These are phyloP conservation scores for Typha latifolia DNA, from an alignment of 176 grass and related monocot genomes.

Conservation along the genomic window DNA sequence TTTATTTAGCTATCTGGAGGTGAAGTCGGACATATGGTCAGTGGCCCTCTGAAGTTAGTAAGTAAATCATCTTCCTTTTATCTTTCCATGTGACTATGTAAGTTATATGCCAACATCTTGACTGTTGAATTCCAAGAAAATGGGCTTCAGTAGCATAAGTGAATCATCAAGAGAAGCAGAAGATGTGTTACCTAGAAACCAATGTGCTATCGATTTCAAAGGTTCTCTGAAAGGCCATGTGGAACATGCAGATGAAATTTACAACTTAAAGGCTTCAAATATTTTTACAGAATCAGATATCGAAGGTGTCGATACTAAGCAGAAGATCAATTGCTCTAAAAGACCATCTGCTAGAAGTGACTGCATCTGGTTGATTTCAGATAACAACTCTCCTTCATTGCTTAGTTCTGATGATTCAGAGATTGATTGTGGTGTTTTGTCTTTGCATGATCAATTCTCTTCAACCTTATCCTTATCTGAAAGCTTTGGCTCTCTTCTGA, in stretches of 20 bases:
- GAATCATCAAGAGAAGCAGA: background rate
- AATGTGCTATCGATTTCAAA: background rate
- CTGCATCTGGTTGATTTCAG: constrained; percentile 13
- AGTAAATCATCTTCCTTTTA: no score
- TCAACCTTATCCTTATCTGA: constrained; percentile 8
- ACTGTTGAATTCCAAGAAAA: background rate
- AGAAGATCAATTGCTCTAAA: background rate
- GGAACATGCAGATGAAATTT: background rate
- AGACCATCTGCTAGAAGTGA: constrained; percentile 1
- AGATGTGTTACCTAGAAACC: background rate
- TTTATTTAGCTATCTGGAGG: no score
- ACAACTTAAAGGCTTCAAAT: background rate
- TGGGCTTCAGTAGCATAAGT: background rate
- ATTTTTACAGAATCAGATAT: background rate
- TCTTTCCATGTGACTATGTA: no score
- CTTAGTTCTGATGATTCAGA: constrained; percentile 20
- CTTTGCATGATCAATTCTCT: constrained; percentile 7
- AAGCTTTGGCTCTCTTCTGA: background rate
- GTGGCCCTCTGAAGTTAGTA: no score
- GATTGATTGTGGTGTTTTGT: constrained; percentile 2
- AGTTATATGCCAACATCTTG: background rate
- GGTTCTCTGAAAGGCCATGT: background rate
- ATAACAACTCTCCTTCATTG: constrained; percentile 3
- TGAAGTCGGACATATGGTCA: no score
- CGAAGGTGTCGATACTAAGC: background rate